Base-by-base conservation (phyloP, 2,329 filamentous ascomycete species). In the Ophiostoma ulmi region DNA sequence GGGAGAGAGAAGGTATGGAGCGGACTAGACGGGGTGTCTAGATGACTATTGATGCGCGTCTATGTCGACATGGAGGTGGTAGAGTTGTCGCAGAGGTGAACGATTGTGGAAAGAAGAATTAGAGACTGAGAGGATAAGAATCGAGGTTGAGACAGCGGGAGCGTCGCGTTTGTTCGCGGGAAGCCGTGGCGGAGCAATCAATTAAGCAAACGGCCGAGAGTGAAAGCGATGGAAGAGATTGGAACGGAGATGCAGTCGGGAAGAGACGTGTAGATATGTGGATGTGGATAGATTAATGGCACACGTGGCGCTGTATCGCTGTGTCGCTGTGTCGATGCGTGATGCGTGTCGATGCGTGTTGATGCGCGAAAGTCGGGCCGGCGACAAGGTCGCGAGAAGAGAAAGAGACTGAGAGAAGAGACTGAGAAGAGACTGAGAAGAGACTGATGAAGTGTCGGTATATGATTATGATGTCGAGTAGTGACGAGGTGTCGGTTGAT, bases 1-100 rank as follows among this genome's bases (percentile, higher is more conserved):
- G 26, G 10, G 66, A 52, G 1, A 35, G n/a, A 39, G 20, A 2
- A n/a, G 65, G 22, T 22, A n/a, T 48, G 44, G 44, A n/a, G 44
- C 44, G 44, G 44, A 8, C 44, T 66, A 22, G 36, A 39, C 63
- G 36, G 20, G 20, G n/a, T 65, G 61, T 65, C 61, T 65, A 39
- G 36, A 8, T 22, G 36, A 39, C 36, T 2, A 39, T 39, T 1
- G 63, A 22, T 39, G 7, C 17, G 35, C 63, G 63, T 65, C 63
- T 65, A 65, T 65, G 36, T 22, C 63, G 63, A 65, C 63, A 65
- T 65, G 63, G 63, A 41, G 63, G 36, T 35, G 58, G 58, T 36
- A 3, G 52, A 48, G 38, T 10, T 31, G 55, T n/a, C 13, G 31
- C 36, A 44, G 6, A 35, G 20, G 39, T 2, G 35, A 65, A 26